Evolutionary conservation across 345 rosid species (phyloP), one percentile per base, ranked within the genome.

Genomic region (Gossypium ekmanianum): DNA sequence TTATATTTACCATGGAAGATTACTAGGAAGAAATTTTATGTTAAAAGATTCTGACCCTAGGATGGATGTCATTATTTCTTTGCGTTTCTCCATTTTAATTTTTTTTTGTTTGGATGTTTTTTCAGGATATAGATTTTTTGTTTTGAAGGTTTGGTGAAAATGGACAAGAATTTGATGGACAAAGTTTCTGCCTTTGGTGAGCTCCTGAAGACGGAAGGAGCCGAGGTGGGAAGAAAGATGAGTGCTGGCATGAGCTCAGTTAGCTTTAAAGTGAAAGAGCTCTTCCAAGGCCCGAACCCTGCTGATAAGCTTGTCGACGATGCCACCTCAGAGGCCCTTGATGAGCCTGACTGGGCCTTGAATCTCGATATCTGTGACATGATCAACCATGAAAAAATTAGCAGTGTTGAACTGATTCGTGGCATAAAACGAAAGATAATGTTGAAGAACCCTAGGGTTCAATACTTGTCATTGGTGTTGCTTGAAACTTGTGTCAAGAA

Each of bases 341-440:
- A 93, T 41, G 97, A 92, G 76, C 98, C 98, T 73, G 99, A 95
- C 72, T 95, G 99, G 99, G 94, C 92, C 77, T 78, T 91, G 92
- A 93, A 91, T 80, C 92, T 96, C 68, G 98, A 91, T 29, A 75
- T 96, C n/a, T 96, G 99, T 73, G 99, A 96, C 70, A 88, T 96
- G 97, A 89, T 96, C 62, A 93, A 93, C 79, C 92, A 90, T 17
- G 99, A 93, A 80, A 89, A 80, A 56, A 67, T 96, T 47, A 92
- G 77, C 55, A 93, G 97, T 68, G 90, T 93, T 68, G 99, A 96
- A n/a, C 73, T 96, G 86, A 84, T 96, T 77, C 97, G 98, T 51
- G 94, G 90, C 34, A 83, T 93, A 75, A 96, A 96, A 87, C 92
- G 86, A 87, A 85, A 97, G 83, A 85, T 96, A 78, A 79, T 90